phyloP scores from a whole-genome alignment of 345 rosid genomes.

The Brassica napus region Da-Ae NC_063450.1:3314001-3314500 shows the following conservation, averaged over 20 bases:
- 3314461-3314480: constrained; percentile 25
- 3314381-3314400: constrained; percentile 98
- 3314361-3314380: background rate
- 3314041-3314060: constrained; percentile 96
- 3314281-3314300: background rate
- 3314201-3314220: constrained; percentile 96
- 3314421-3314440: constrained; percentile 99
- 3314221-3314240: constrained; percentile 53
- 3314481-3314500: constrained; percentile 5
- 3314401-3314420: constrained; percentile 92
- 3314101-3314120: background rate
- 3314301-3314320: background rate
- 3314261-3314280: constrained; percentile 6
- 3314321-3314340: background rate
- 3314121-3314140: constrained; percentile 24
- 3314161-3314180: constrained; percentile 97
- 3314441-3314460: constrained; percentile 99
- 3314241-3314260: constrained; percentile 17
- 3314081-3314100: constrained; percentile 33
- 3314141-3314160: constrained; percentile 98
- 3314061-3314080: constrained; percentile 88
- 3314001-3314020: constrained; percentile 66
- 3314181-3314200: constrained; percentile 99
- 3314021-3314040: constrained; percentile 87
- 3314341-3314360: constrained; percentile 2